phyloP scores from a whole-genome alignment of 2,329 filamentous ascomycete genomes.

The Pezicula radicicola region DNA sequence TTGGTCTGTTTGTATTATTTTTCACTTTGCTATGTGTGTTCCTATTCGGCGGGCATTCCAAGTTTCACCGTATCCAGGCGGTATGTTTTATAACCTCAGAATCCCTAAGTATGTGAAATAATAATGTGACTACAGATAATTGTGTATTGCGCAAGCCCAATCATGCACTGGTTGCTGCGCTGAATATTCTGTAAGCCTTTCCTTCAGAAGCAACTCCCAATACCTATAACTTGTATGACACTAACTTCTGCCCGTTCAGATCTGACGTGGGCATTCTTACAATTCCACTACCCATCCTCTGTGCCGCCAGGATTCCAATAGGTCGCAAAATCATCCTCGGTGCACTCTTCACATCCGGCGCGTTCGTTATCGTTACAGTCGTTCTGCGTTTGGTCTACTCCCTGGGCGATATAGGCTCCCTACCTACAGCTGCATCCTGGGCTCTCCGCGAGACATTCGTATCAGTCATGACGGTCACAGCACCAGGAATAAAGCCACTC shows the following conservation, averaged over 20 bases:
- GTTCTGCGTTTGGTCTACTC: not conserved
- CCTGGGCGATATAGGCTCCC: not conserved
- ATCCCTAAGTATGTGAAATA: too few species aligned
- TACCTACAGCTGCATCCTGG: not conserved
- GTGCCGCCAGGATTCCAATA: not conserved
- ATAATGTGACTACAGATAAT: too few species aligned
- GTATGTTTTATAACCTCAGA: not conserved
- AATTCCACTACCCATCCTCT: conserved; percentile 1
- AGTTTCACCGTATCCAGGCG: conserved; percentile 1
- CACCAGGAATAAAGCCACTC: conserved; percentile 1
- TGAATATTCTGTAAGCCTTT: too few species aligned
- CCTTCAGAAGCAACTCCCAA: too few species aligned
- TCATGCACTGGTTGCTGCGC: too few species aligned
- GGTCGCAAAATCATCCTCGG: not conserved
- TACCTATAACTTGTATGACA: too few species aligned
- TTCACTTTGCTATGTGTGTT: not conserved
- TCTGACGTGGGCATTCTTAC: conserved; percentile 1
- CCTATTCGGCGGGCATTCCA: conserved; percentile 1
- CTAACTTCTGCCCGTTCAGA: too few species aligned
- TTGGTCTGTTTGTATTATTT: not conserved
- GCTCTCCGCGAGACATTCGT: conserved; percentile 3
- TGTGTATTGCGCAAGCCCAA: too few species aligned
- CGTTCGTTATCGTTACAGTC: conserved; percentile 2
- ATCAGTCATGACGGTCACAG: not conserved
- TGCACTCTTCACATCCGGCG: conserved; percentile 1